phyloP scores from a whole-genome alignment of 805 yeast genomes.

The Candida chauliodis region DNA sequence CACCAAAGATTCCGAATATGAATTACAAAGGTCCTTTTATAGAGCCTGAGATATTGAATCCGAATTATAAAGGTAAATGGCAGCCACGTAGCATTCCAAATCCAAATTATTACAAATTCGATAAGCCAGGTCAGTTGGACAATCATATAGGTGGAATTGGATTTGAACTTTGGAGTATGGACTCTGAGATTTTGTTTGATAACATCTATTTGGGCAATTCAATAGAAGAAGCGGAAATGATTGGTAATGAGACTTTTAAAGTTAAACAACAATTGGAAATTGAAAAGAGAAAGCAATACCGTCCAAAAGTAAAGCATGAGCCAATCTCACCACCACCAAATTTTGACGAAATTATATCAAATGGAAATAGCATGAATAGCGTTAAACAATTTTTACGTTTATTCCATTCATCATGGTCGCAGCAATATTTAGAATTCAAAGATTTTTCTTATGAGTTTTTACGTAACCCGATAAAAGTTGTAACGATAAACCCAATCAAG shows the following conservation, averaged over 20 bases:
- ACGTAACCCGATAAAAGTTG: constrained; percentile 42
- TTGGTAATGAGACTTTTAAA: constrained; percentile 74
- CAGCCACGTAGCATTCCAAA: constrained; percentile 60
- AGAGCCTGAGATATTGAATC: constrained; percentile 67
- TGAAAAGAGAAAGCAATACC: constrained; percentile 33
- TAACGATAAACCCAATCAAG: constrained; percentile 47
- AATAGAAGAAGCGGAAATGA: constrained; percentile 73
- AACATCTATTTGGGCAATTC: constrained; percentile 85
- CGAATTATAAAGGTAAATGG: constrained; percentile 80
- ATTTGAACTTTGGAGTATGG: constrained; percentile 88
- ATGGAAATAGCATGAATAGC: constrained; percentile 16
- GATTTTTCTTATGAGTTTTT: constrained; percentile 37
- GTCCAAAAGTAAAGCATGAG: constrained; percentile 39
- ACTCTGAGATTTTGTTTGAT: constrained; percentile 68
- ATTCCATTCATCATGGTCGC: constrained; percentile 16
- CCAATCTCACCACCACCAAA: constrained; percentile 44
- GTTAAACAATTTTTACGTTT: constrained; percentile 15
- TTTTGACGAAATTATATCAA: constrained; percentile 32
- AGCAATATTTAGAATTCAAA: constrained; percentile 23
- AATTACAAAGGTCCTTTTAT: constrained; percentile 75
- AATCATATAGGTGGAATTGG: constrained; percentile 72
- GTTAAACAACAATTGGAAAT: constrained; percentile 54
- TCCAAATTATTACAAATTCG: constrained; percentile 64
- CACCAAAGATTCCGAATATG: constrained; percentile 66
- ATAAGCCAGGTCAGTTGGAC: constrained; percentile 55